A percentile compares a stretch with the other conserved stretches of the same genome.
These are phyloP conservation scores for Ogataea siamensis DNA, from an alignment of 805 yeast species.

Conservation along the genomic window DNA sequence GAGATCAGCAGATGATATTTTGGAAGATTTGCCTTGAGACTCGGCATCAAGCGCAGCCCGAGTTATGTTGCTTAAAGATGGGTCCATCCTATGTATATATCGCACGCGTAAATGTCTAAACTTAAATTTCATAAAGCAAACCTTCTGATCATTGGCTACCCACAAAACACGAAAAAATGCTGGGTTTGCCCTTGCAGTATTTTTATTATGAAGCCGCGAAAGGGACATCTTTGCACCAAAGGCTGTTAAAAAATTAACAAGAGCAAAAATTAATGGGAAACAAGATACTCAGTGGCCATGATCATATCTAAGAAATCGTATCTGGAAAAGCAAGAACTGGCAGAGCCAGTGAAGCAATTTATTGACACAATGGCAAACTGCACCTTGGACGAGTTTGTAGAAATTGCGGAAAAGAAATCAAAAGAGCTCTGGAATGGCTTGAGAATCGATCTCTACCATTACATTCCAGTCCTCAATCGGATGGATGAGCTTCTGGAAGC, in stretches of 20 bases:
- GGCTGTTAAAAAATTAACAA: neutral
- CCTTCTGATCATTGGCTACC: constrained; percentile 1
- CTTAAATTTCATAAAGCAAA: constrained; percentile 8
- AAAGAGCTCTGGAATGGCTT: constrained; percentile 32
- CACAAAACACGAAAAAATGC: constrained; percentile 5
- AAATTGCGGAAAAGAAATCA: constrained; percentile 18
- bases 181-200: constrained; percentile 2
- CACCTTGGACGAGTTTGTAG: constrained; percentile 23
- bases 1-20: constrained; percentile 16
- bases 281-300: constrained; percentile 14
- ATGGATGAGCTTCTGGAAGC: constrained; percentile 66
- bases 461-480: constrained; percentile 74
- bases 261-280: constrained; percentile 4
- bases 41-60: constrained; percentile 2
- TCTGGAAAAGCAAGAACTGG: constrained; percentile 20
- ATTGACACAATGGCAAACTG: constrained; percentile 20
- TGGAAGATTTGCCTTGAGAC: constrained; percentile 8
- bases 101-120: constrained; percentile 1
- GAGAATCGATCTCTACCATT: constrained; percentile 56
- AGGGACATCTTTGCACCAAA: constrained; percentile 5
- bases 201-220: constrained; percentile 1
- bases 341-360: constrained; percentile 18
- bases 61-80: neutral
- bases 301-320: constrained; percentile 17
- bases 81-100: constrained; percentile 3